Base-by-base conservation (phyloP, 345 rosid species). In the Passiflora organensis region DNA sequence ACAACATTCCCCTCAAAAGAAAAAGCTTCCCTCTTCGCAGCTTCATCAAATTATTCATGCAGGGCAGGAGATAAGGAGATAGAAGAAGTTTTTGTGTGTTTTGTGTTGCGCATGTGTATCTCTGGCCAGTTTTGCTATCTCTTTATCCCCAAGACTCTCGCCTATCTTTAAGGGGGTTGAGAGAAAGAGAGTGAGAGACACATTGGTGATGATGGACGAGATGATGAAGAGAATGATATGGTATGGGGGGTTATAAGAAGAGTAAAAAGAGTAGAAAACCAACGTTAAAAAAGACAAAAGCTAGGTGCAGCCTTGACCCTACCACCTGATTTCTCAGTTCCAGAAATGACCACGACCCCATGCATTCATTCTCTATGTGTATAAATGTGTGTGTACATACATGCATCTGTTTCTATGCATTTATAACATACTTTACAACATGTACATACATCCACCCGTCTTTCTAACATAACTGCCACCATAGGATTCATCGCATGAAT, bases 1-100 rank as follows among this genome's bases (percentile, higher is more conserved):
- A 86, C 95, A 86, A 86, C 95, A 77, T 76, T 83, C 95, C 95
- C 91, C 95, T 80, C 88, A 86, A 84, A 81, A 76, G 62, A 47
- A 60, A 65, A 69, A 73, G 81, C 41, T 25, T 37, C 51, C 77
- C 78, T 63, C 61, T 6, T 48, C 20, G 32, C 57, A 15, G 11
- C 13, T 55, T 43, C n/a, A n/a, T n/a, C n/a, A n/a, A n/a, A n/a
- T n/a, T n/a, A n/a, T n/a, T n/a, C n/a, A n/a, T n/a, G n/a, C n/a
- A n/a, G n/a, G n/a, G n/a, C n/a, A n/a, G n/a, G n/a, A n/a, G n/a
- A n/a, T n/a, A n/a, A 16, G 9, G n/a, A 4, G 17, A n/a, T 5
- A 41, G n/a, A 1, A 41, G n/a, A 12, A 10, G 5, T 39, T 39
- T 4, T 39, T 39, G 39, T 25, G 22, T 48, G 28, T 22, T n/a